phyloP scores from a whole-genome alignment of 2,329 filamentous ascomycete genomes.

The Fusarium lateritium region DNA sequence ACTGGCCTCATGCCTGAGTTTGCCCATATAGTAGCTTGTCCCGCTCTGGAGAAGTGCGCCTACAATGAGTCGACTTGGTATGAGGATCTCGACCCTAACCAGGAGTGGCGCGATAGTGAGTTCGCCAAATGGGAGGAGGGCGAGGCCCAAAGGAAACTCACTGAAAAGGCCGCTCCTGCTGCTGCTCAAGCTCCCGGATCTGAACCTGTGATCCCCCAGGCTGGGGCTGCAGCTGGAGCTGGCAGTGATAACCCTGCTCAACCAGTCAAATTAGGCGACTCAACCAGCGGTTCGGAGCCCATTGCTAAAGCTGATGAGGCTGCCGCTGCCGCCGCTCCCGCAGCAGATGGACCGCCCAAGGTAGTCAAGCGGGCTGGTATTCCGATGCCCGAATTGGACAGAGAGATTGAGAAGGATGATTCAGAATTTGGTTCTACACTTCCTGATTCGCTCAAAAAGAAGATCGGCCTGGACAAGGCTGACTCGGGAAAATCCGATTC shows the following conservation, averaged over 20 bases:
- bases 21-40: slow-evolving; percentile 63
- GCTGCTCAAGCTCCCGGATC: slow-evolving; percentile 4
- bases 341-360: slow-evolving; percentile 17
- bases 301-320: slow-evolving; percentile 12
- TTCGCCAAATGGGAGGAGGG: slow-evolving; percentile 62
- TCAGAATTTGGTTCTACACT: slow-evolving; percentile 50
- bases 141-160: slow-evolving; percentile 54
- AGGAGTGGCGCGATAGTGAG: slow-evolving; percentile 59
- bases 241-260: background rate
- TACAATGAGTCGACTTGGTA: slow-evolving; percentile 67
- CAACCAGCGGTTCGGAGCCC: slow-evolving; percentile 15
- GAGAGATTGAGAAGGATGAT: slow-evolving; percentile 36
- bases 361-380: slow-evolving; percentile 43
- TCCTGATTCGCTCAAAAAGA: slow-evolving; percentile 53
- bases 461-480: slow-evolving; percentile 44
- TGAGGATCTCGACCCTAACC: slow-evolving; percentile 63
- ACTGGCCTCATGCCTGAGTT: slow-evolving; percentile 77
- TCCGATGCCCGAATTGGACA: slow-evolving; percentile 45
- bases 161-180: slow-evolving; percentile 42
- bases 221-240: background rate
- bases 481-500: slow-evolving; percentile 9
- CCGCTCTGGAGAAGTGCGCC: slow-evolving; percentile 61
- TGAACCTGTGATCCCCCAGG: slow-evolving; percentile 4
- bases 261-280: slow-evolving; percentile 8
- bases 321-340: background rate